Conservation (phyloP, 2,329 filamentous ascomycete species). For the Pochonia chlamydosporia region DNA sequence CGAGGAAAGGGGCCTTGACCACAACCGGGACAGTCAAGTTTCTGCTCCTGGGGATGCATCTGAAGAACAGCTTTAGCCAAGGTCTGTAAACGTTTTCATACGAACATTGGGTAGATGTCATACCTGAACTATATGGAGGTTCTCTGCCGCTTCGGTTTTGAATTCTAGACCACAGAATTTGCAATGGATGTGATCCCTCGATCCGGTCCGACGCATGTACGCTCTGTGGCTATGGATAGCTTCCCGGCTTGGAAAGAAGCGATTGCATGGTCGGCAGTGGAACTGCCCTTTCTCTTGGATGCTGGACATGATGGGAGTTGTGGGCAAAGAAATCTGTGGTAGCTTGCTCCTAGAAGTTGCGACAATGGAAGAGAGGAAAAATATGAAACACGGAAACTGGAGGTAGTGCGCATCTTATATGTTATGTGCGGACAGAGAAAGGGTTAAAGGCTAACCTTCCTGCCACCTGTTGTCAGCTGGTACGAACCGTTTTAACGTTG, state of each 20-base stretch:
- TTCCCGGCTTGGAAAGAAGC: slow-evolving; percentile 19
- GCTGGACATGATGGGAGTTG: not conserved
- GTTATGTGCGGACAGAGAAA: too few species aligned
- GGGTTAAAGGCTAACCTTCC: too few species aligned
- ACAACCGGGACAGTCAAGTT: slow-evolving; percentile 44
- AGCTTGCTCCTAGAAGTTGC: not conserved
- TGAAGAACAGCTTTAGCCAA: not conserved
- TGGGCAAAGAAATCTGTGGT: not conserved
- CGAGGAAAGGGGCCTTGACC: slow-evolving; percentile 26
- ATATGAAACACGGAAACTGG: too few species aligned
- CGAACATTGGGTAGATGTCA: not conserved
- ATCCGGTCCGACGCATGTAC: slow-evolving; percentile 17
- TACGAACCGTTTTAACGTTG: too few species aligned
- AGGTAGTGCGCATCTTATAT: too few species aligned
- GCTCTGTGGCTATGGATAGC: slow-evolving; percentile 23
- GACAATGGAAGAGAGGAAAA: not conserved
- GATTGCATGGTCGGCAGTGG: slow-evolving; percentile 24
- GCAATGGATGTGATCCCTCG: slow-evolving; percentile 29
- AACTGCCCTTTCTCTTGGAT: slow-evolving; percentile 9
- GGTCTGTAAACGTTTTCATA: not conserved
- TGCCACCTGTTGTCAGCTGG: too few species aligned
- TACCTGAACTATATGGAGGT: slow-evolving; percentile 30
- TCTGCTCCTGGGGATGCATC: slow-evolving; percentile 24
- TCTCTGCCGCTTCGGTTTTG: slow-evolving; percentile 22
- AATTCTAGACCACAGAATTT: slow-evolving; percentile 32